These are phyloP conservation scores for Geotrichum europaeum DNA, from an alignment of 1,139 yeast species.

Conservation along the genomic window DNA sequence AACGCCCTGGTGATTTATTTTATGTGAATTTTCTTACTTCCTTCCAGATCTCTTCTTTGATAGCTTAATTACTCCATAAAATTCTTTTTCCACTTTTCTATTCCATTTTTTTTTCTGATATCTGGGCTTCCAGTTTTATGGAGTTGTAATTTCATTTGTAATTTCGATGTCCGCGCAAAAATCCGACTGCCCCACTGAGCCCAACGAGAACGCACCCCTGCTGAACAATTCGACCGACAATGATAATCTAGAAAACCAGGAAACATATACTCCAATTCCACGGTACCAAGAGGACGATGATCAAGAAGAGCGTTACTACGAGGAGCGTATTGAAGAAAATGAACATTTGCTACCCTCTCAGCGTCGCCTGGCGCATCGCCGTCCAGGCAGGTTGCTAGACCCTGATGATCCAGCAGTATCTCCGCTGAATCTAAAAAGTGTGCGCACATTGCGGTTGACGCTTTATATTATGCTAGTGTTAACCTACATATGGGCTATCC, in stretches of 20 bases:
- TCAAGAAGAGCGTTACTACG: not conserved
- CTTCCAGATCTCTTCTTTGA: too few species aligned
- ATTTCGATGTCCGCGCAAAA: not conserved
- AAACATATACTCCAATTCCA: not conserved
- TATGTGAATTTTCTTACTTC: too few species aligned
- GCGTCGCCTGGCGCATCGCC: not conserved
- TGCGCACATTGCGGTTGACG: constrained; percentile 44
- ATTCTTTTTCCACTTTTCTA: too few species aligned
- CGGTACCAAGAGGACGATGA: not conserved
- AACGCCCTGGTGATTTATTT: too few species aligned
- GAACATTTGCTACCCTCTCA: not conserved
- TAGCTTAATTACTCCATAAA: too few species aligned
- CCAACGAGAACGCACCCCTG: not conserved
- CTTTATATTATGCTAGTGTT: constrained; percentile 40
- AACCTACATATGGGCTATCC: constrained; percentile 41
- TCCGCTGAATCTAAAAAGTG: constrained; percentile 43
- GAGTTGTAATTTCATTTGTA: not conserved
- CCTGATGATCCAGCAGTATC: constrained; percentile 55
- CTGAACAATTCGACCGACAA: not conserved
- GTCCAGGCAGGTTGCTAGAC: constrained; percentile 1
- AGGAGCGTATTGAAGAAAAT: not conserved
- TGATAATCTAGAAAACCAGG: not conserved
- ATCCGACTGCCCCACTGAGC: not conserved
- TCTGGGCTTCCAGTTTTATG: too few species aligned
- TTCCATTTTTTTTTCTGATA: not conserved